A percentile compares a stretch with the other conserved stretches of the same genome.
phyloP scores from a whole-genome alignment of 768 basidiomycete genomes.

The Coprinopsis marcescibilis region DNA sequence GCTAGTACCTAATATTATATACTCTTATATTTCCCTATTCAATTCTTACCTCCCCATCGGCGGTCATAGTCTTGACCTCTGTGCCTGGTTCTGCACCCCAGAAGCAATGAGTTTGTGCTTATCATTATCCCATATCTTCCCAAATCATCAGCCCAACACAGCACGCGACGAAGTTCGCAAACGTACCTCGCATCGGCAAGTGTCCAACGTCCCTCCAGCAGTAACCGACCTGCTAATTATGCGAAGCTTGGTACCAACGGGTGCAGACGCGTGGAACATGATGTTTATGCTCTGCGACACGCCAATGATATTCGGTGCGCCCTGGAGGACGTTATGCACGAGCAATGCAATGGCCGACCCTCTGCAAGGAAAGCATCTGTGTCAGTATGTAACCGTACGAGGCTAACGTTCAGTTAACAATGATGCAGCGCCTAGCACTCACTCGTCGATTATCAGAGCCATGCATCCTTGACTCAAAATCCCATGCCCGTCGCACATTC shows the following conservation, averaged over 20 bases:
- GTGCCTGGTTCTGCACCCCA: neutral
- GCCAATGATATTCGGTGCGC: conserved; percentile 11
- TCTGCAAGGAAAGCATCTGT: conserved; percentile 6
- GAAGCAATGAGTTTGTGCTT: neutral
- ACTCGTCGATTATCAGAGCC: conserved; percentile 18
- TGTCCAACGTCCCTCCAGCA: neutral
- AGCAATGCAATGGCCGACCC: conserved; percentile 19
- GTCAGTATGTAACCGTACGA: neutral
- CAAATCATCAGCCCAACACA: neutral
- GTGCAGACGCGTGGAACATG: conserved; percentile 14
- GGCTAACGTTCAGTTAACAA: neutral
- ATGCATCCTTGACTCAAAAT: conserved; percentile 14
- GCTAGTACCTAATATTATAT: no score
- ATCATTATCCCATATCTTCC: neutral
- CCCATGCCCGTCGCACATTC: conserved; percentile 18
- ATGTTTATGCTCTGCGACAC: conserved; percentile 19
- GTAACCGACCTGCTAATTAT: neutral
- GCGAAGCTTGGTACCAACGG: conserved; percentile 1
- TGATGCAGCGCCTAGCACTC: neutral
- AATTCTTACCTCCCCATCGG: no score
- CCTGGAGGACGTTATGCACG: conserved; percentile 12
- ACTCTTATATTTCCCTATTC: no score
- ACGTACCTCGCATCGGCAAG: conserved; percentile 2
- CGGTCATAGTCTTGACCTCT: no score
- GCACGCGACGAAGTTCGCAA: neutral